A percentile compares a stretch with the other conserved stretches of the same genome.
phyloP scores from a whole-genome alignment of 2,329 filamentous ascomycete species.

The Bipolaris oryzae region DNA sequence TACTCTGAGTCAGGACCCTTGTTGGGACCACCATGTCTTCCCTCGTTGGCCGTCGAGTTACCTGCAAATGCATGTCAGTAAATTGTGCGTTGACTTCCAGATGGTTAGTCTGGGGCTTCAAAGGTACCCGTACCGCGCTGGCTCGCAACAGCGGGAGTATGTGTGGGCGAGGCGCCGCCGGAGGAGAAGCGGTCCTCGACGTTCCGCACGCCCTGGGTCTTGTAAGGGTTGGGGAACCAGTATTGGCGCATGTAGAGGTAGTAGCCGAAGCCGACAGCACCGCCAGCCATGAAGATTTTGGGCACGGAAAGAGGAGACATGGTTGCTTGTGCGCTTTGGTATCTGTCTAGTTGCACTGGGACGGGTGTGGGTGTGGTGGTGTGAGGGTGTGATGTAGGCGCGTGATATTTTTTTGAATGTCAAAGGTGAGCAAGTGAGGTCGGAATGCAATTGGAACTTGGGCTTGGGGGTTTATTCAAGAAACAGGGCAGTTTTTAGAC shows the following conservation, averaged over 20 bases:
- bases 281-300: constrained; percentile 48
- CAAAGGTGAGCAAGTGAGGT: not conserved
- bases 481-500: not conserved
- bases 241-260: constrained; percentile 47
- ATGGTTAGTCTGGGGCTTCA: constrained; percentile 2
- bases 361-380: not conserved
- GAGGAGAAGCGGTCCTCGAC: constrained; percentile 44
- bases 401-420: not conserved
- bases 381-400: not conserved
- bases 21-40: constrained; percentile 30
- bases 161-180: constrained; percentile 40
- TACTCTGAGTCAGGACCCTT: constrained; percentile 37
- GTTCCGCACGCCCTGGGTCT: constrained; percentile 43
- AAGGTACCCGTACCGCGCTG: constrained; percentile 31
- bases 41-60: constrained; percentile 28
- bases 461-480: constrained; percentile 2
- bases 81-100: constrained; percentile 1
- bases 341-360: not conserved
- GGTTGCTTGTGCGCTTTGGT: constrained; percentile 9
- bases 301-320: constrained; percentile 44
- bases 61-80: constrained; percentile 19
- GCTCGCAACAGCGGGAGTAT: constrained; percentile 39
- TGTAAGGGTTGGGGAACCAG: constrained; percentile 49
- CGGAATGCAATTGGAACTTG: not conserved
- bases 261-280: constrained; percentile 43